phyloP scores from a whole-genome alignment of 2,329 filamentous ascomycete genomes.

The Aspergillus pseudoglaucus region DNA sequence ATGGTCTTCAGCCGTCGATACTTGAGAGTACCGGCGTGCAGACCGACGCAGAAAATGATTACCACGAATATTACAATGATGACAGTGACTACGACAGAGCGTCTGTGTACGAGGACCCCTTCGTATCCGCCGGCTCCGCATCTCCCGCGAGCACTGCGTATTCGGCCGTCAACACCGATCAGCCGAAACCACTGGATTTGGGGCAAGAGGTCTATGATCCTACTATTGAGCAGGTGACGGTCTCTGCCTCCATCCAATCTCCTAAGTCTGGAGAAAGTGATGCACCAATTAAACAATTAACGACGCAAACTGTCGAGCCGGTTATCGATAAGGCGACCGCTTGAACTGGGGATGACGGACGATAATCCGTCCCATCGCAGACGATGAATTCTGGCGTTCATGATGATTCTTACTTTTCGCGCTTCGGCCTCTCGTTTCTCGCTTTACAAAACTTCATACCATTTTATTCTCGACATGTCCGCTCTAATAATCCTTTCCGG shows the following conservation, averaged over 20 bases:
- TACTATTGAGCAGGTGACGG: conserved; percentile 1
- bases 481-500: conserved; percentile 5
- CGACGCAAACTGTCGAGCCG: not conserved
- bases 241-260: conserved; percentile 1
- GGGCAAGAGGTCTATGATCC: conserved; percentile 4
- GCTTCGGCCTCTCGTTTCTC: not conserved
- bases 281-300: not conserved
- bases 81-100: conserved; percentile 1
- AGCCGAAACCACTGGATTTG: not conserved
- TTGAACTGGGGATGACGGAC: not conserved
- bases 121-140: conserved; percentile 7
- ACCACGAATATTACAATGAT: conserved; percentile 1
- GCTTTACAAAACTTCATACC: not conserved
- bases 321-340: conserved; percentile 1
- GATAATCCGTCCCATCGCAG: not conserved
- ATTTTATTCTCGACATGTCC: conserved; percentile 2
- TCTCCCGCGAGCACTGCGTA: conserved; percentile 8
- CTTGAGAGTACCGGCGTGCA: conserved; percentile 6
- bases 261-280: conserved; percentile 1
- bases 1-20: not conserved
- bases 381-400: not conserved
- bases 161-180: conserved; percentile 1
- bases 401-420: not conserved
- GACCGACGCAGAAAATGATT: conserved; percentile 1
- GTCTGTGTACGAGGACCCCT: conserved; percentile 7